Evolutionary conservation across 2,329 filamentous ascomycete genomes (phyloP).

Genomic region (Monilinia aucupariae): DNA sequence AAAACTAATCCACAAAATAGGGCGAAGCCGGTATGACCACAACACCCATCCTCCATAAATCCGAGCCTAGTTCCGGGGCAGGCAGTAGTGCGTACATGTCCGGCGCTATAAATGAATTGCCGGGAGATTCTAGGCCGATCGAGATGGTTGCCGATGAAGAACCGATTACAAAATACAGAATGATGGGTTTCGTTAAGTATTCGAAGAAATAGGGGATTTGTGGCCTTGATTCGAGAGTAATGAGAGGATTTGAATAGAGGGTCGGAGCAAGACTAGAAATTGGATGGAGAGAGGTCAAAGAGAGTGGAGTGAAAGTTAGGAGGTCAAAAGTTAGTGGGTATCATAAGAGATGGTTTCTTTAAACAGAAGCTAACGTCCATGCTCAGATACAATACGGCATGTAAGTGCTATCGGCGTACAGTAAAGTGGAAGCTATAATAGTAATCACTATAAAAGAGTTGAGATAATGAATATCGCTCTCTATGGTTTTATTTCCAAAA

Average conservation of each 20-base stretch:
- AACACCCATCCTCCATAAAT: slow-evolving; percentile 10
- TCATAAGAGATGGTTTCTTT: no score
- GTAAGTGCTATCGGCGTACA: no score
- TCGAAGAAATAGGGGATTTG: background rate
- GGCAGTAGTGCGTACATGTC: background rate
- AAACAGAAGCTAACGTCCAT: no score
- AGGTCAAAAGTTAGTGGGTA: no score
- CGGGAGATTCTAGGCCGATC: slow-evolving; percentile 1
- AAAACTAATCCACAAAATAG: background rate
- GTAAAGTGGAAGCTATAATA: no score
- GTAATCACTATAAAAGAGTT: no score
- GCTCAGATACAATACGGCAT: no score
- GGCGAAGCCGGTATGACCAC: background rate
- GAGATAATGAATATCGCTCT: no score
- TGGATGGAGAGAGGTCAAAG: background rate
- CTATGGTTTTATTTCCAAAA: no score
- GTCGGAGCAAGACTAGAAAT: background rate
- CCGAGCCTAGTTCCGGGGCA: background rate
- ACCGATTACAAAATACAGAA: slow-evolving; percentile 12
- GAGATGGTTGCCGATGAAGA: slow-evolving; percentile 15
- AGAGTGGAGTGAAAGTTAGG: background rate
- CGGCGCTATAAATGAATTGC: slow-evolving; percentile 1
- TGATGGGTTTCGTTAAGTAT: slow-evolving; percentile 12
- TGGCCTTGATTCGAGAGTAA: background rate
- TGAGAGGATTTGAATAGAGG: background rate